Evolutionary conservation across 495 filamentous ascomycete genomes (phyloP).

Genomic region (Tirmania nivea): DNA sequence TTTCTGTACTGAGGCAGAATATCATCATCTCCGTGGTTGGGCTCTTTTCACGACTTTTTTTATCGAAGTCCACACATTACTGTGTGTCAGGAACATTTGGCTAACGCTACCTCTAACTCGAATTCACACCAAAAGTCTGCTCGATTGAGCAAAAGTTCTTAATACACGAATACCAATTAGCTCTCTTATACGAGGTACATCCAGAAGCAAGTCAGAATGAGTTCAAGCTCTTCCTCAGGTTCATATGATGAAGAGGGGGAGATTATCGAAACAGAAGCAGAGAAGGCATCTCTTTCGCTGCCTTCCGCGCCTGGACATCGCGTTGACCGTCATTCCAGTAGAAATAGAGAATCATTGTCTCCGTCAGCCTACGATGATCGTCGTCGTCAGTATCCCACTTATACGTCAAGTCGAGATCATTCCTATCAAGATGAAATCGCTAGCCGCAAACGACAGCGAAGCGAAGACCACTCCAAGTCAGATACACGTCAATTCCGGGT

Average conservation of each 20-base stretch:
- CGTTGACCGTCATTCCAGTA: conserved; percentile 55
- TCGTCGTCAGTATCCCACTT: conserved; percentile 43
- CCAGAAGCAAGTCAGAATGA: not conserved
- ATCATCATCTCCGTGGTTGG: not conserved
- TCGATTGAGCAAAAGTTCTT: too few species aligned
- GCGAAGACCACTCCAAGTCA: conserved; percentile 12
- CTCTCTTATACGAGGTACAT: not conserved
- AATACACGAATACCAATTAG: too few species aligned
- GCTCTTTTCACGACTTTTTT: not conserved
- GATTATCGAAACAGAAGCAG: conserved; percentile 46
- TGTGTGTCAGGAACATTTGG: too few species aligned
- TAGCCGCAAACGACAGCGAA: conserved; percentile 18
- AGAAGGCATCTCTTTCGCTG: conserved; percentile 50
- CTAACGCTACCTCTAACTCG: too few species aligned
- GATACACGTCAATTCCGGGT: conserved; percentile 16
- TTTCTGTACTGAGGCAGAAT: not conserved
- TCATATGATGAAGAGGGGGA: conserved; percentile 42
- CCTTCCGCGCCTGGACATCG: conserved; percentile 49
- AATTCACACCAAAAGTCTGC: too few species aligned
- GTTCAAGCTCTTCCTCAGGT: conserved; percentile 35
- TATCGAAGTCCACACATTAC: too few species aligned
- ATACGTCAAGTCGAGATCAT: conserved; percentile 23
- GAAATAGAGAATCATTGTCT: conserved; percentile 26
- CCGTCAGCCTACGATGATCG: conserved; percentile 17
- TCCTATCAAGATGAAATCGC: conserved; percentile 12